Conservation (phyloP, 345 rosid genomes). For the Pistacia atlantica region DNA sequence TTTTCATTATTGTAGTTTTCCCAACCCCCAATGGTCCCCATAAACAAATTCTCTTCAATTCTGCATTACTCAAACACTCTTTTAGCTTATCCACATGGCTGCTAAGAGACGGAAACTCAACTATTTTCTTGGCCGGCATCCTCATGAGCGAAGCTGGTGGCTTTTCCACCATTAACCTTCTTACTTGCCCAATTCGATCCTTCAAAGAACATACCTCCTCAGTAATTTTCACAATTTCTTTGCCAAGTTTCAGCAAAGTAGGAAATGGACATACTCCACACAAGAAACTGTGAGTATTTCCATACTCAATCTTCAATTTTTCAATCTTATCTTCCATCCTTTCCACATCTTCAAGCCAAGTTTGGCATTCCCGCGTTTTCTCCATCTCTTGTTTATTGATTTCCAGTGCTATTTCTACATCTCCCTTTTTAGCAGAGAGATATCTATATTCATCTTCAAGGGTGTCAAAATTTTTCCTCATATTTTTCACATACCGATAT, state of each 20-base stretch:
- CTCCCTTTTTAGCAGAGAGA: not conserved
- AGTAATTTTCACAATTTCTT: not conserved
- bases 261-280: not conserved
- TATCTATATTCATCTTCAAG: not conserved
- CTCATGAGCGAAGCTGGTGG: not conserved
- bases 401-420: not conserved
- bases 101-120: conserved; percentile 2
- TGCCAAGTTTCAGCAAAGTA: not conserved
- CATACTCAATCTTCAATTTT: not conserved
- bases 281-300: not conserved
- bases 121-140: conserved; percentile 1
- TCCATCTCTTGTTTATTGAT: not conserved
- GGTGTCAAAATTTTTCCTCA: not conserved
- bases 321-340: not conserved
- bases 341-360: conserved; percentile 2
- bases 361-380: not conserved
- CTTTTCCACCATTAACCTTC: not conserved
- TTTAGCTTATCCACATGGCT: conserved; percentile 8
- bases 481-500: not conserved
- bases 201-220: not conserved
- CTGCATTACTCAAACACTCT: not conserved
- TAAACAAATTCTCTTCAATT: conserved; percentile 17
- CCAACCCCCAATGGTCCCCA: conserved; percentile 19
- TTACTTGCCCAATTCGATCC: not conserved
- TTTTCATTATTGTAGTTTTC: conserved; percentile 21